Base-by-base conservation (phyloP, 2,329 filamentous ascomycete species). In the Seiridium unicorne region DNA sequence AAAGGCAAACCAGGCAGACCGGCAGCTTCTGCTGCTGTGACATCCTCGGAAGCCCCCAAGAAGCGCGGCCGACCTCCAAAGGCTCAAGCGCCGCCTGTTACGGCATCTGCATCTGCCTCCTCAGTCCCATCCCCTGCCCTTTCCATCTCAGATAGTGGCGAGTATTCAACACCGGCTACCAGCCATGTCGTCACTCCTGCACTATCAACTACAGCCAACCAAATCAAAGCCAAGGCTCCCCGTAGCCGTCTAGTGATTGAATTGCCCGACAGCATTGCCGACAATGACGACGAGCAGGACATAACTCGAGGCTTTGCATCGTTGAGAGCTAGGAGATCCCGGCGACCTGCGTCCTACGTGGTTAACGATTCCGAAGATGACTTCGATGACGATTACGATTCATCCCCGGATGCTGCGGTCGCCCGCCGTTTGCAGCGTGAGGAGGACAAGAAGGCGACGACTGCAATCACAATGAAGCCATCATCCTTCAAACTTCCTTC, bases 141-240 rank as follows among this genome's bases (percentile, higher is more conserved):
- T 35, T 65, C 60, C 8, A 49, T 62, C 13, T 72, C 69, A 3
- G 75, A 74, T 26, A 76, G 74, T 47, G 51, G 58, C 61, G 78
- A 76, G 34, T 74, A 74, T 60, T 74, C 74, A 11, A 81, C 79
- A 6, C 77, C 78, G 3, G 70, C 76, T 35, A 81, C 79, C 31
- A 81, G 78, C 64, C 71, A 72, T 64, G 71, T 73, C 10, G 71
- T 74, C 6, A 79, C 77, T 1, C 78, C 78, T 3, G 72, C 70
- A 5, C 72, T 72, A 0, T 68, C 70, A 8, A 53, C 63, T 2
- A 54, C 66, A 4, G 57, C 62, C 9, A 68, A 65, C 9, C 60
- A 64, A 55, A 55, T 65, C 3, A 44, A 56, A 4, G 55, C 55
- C 38, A 57, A 63, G 51, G 62, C 65, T 11, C 58, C 61, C 31